Base-by-base conservation (phyloP, 2,329 filamentous ascomycete species). In the Trichothecium sympodiale region DNA sequence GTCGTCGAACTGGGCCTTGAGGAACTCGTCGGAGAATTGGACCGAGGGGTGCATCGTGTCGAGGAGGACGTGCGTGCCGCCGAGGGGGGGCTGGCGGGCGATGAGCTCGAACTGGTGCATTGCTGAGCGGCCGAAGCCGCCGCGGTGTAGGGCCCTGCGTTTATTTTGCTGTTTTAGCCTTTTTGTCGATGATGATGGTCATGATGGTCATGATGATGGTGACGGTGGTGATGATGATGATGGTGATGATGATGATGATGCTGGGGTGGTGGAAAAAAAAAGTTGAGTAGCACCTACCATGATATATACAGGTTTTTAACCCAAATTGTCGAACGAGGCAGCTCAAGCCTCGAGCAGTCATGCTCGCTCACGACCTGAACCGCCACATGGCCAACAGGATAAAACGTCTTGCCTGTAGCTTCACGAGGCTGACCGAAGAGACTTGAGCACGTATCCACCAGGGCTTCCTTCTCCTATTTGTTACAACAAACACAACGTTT, bases 261-360 rank as follows among this genome's bases (percentile, higher is more conserved):
- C n/a, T n/a, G n/a, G 18, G 16, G 20, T 6, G 20, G 20, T 25
- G 18, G 31, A 10, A 23, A 26, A 30, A 20, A 30, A 7, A 31
- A 17, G 25, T 13, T 4, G 30, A 33, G 23, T 13, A 27, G 12
- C 38, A 30, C n/a, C n/a, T 42, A 52, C 43, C 50, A 51, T 28
- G 61, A 64, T 37, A 65, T 51, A 45, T 59, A 65, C 14, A 65
- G 51, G 6, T 52, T 53, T 34, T 59, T 58, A 20, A 63, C 45
- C 60, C 60, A 64, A 25, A 57, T 46, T 4, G 55, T 45, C 40
- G 14, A 53, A 48, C 16, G 46, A 12, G 49, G 27, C 61, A 47
- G 32, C 47, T 37, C 26, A 35, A 37, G 20, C 20, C 20, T 25
- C 20, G 6, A 6, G 20, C 20, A 25, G 37, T 61, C 50, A 10